These are phyloP conservation scores for Heliamphora pulchella DNA, from an alignment of 179 eudicot genomes.

Conservation along the genomic window DNA sequence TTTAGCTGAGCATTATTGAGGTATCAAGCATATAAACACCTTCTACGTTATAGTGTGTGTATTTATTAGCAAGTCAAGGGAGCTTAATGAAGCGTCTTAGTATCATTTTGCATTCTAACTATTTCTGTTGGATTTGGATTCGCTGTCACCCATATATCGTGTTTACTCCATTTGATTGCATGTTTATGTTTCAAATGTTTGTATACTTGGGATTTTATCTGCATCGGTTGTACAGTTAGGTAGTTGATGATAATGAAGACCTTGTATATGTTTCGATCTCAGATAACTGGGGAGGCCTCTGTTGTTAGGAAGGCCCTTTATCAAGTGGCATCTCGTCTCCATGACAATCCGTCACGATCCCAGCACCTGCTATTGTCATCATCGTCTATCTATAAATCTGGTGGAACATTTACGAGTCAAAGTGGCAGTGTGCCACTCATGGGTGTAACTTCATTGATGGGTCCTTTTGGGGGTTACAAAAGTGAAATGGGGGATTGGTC, in stretches of 20 bases:
- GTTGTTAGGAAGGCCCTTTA: conserved; percentile 34
- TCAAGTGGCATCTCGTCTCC: conserved; percentile 40
- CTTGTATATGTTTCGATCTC: conserved; percentile 8
- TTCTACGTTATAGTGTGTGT: background rate
- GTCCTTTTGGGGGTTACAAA: conserved; percentile 30
- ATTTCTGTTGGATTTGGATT: background rate
- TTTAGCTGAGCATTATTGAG: background rate
- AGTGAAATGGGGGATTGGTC: conserved; percentile 17
- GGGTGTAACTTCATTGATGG: conserved; percentile 24
- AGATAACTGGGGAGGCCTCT: conserved; percentile 39
- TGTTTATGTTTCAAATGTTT: background rate
- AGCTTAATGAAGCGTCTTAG: background rate
- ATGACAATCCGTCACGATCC: conserved; percentile 44
- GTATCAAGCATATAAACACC: background rate
- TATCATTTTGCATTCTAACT: background rate
- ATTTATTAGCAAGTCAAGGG: background rate
- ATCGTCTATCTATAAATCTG: conserved; percentile 26
- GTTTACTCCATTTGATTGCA: background rate
- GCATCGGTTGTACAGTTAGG: background rate
- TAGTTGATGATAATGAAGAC: conserved; percentile 9
- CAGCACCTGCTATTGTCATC: conserved; percentile 37
- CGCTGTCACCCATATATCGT: background rate
- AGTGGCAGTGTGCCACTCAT: conserved; percentile 24
- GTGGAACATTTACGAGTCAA: conserved; percentile 21
- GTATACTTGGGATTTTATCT: background rate